Evolutionary conservation across 352 stramenopile species (phyloP).

Genomic region (Pythium dissimile): DNA sequence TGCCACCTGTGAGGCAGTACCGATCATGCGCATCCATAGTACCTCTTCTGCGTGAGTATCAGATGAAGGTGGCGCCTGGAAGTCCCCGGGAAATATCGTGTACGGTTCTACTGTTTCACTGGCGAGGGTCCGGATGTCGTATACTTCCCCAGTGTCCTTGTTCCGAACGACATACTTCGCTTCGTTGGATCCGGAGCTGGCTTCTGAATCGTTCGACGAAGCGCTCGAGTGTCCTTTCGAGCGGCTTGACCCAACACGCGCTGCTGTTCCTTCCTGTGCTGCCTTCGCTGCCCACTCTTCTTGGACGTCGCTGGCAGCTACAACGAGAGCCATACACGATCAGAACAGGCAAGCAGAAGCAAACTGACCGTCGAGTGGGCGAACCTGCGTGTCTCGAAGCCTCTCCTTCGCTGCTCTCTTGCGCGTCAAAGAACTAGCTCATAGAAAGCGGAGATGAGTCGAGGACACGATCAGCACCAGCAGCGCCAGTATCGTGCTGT

Average conservation of each 20-base stretch:
- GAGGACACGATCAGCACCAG: background rate
- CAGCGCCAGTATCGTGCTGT: background rate
- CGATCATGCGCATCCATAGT: too few relatives aligned
- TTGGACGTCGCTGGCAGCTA: background rate
- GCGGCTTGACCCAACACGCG: background rate
- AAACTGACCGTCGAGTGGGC: background rate
- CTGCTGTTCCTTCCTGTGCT: slow-evolving; percentile 10
- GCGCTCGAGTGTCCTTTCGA: slow-evolving; percentile 7
- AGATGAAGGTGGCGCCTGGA: slow-evolving; percentile 31
- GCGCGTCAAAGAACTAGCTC: slow-evolving; percentile 74
- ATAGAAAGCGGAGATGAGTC: background rate
- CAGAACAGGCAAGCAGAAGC: too few relatives aligned
- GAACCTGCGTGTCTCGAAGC: slow-evolving; percentile 15
- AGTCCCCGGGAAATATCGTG: slow-evolving; percentile 74
- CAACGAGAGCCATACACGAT: too few relatives aligned
- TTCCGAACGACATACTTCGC: slow-evolving; percentile 79
- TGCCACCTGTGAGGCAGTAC: background rate
- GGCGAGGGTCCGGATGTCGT: slow-evolving; percentile 64
- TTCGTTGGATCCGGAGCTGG: slow-evolving; percentile 24
- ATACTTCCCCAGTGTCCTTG: slow-evolving; percentile 79
- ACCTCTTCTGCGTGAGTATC: slow-evolving; percentile 30
- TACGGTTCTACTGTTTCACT: slow-evolving; percentile 60
- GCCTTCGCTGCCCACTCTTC: background rate
- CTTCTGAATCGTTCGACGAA: slow-evolving; percentile 9
- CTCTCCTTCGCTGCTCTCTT: slow-evolving; percentile 48